phyloP scores from a whole-genome alignment of 352 stramenopile genomes.

The Globisporangium carolinianum region DNA sequence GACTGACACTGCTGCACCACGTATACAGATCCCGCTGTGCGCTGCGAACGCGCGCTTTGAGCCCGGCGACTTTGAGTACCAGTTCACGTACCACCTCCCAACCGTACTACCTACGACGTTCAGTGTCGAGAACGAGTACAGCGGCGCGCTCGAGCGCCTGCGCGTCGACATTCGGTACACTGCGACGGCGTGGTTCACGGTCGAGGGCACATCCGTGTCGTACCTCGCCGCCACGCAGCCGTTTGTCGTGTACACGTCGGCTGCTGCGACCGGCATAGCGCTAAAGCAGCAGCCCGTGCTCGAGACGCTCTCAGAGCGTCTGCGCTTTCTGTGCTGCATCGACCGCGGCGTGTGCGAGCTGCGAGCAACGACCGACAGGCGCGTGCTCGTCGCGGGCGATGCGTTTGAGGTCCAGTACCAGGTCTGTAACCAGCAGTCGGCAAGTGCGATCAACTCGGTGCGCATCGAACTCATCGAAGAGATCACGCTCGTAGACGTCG shows the following conservation, averaged over 20 bases:
- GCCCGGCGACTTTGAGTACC: conserved; percentile 11
- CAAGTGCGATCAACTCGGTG: conserved; percentile 1
- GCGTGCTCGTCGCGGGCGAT: conserved; percentile 7
- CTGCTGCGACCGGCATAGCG: not conserved
- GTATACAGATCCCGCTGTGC: conserved; percentile 7
- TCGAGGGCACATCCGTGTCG: conserved; percentile 6
- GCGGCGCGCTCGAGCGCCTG: conserved; percentile 8
- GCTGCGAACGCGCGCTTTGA: conserved; percentile 5
- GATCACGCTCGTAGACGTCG: conserved; percentile 7
- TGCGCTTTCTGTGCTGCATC: conserved; percentile 12
- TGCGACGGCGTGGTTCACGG: conserved; percentile 13
- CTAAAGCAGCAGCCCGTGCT: not conserved
- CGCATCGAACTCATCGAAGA: conserved; percentile 12
- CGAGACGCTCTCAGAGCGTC: conserved; percentile 5
- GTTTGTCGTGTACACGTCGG: conserved; percentile 8
- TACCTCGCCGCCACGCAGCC: conserved; percentile 9
- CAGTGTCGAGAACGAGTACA: conserved; percentile 13
- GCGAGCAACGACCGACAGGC: conserved; percentile 1
- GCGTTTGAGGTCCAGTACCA: conserved; percentile 9
- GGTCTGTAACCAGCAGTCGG: conserved; percentile 5
- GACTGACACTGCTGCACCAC: too few species aligned
- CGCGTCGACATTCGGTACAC: conserved; percentile 9
- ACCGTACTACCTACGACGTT: conserved; percentile 4
- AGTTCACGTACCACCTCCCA: conserved; percentile 13
- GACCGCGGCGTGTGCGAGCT: conserved; percentile 4